Evolutionary conservation across 169 alveolate species (phyloP).

Genomic region (Eimeria brunetti): DNA sequence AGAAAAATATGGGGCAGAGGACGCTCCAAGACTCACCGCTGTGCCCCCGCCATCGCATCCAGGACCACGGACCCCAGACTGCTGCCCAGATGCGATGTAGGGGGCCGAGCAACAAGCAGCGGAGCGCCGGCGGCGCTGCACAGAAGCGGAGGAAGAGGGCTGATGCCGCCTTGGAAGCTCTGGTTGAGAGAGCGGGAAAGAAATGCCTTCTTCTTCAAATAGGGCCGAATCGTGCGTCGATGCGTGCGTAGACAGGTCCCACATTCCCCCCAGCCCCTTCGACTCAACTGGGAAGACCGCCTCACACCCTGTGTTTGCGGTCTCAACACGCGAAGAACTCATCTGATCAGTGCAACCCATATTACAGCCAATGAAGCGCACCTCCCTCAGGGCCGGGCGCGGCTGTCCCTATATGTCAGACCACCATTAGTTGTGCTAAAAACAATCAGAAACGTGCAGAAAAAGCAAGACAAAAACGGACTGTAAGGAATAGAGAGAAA

Average conservation of each 20-base stretch:
- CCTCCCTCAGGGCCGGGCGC: neutral
- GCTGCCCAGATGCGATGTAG: neutral
- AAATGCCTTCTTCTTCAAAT: constrained; percentile 42
- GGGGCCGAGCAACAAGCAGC: constrained; percentile 62
- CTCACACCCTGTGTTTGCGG: neutral
- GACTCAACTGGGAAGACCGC: neutral
- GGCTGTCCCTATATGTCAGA: neutral
- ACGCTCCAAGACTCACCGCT: neutral
- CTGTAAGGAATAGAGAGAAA: neutral
- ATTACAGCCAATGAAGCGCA: constrained; percentile 19
- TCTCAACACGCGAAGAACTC: neutral
- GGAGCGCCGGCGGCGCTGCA: constrained; percentile 57
- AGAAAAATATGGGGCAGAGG: neutral
- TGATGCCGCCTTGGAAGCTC: constrained; percentile 22
- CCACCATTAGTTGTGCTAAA: neutral
- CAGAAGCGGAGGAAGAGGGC: neutral
- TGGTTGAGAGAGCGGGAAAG: constrained; percentile 54
- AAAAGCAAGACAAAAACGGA: neutral
- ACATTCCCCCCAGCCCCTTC: constrained; percentile 22
- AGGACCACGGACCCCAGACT: neutral
- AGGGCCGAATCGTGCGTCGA: constrained; percentile 18
- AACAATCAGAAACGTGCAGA: neutral
- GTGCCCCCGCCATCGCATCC: neutral
- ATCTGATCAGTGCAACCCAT: neutral
- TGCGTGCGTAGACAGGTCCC: constrained; percentile 25